Evolutionary conservation across 768 basidiomycete genomes (phyloP).

Genomic region (Tulasnella sp.): DNA sequence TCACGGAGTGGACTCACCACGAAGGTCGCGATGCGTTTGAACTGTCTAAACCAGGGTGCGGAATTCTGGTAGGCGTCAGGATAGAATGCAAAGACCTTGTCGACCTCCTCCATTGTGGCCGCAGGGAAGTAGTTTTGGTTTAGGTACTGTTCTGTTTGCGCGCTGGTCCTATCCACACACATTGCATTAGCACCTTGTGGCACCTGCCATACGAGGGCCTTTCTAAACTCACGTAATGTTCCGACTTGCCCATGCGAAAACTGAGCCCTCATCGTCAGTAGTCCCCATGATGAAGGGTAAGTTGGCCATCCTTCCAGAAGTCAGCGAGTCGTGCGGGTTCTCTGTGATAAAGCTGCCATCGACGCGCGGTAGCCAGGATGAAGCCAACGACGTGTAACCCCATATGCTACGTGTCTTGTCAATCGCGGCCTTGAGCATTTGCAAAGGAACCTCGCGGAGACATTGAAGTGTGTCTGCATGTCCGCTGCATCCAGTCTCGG

Average conservation of each 20-base stretch:
- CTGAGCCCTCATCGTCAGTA: constrained; percentile 2
- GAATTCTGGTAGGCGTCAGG: not conserved
- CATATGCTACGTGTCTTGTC: not conserved
- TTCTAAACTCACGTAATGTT: not conserved
- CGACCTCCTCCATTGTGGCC: not conserved
- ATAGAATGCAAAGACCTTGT: not conserved
- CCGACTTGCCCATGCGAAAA: not conserved
- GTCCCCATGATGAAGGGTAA: not conserved
- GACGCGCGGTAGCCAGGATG: constrained; percentile 5
- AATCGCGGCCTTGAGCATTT: not conserved
- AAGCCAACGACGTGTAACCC: not conserved
- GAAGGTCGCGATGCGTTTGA: not conserved
- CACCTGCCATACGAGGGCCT: not conserved
- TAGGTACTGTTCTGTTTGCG: not conserved
- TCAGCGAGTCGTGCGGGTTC: not conserved
- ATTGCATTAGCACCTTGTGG: too few species aligned
- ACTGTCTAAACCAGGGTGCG: not conserved
- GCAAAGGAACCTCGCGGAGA: not conserved
- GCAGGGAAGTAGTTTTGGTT: not conserved
- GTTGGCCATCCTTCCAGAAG: not conserved
- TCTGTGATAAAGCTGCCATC: constrained; percentile 1
- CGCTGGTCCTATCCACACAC: not conserved
- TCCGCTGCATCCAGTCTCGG: not conserved
- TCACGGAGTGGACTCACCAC: not conserved
- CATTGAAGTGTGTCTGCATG: not conserved